Evolutionary conservation across 176 grass and related monocot species (phyloP).

Genomic region (Hordeum vulgare): DNA sequence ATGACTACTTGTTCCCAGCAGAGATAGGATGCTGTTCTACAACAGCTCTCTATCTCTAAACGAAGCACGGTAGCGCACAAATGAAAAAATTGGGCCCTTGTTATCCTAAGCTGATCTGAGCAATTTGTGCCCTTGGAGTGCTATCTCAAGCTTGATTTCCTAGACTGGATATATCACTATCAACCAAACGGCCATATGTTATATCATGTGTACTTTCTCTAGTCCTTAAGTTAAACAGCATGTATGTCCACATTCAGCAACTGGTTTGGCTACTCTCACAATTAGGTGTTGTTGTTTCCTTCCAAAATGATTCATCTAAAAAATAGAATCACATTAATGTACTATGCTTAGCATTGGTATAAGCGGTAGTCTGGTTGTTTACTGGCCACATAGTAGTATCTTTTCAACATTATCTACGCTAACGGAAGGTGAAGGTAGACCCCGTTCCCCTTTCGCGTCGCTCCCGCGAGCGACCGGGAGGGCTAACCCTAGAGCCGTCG

Average conservation of each 20-base stretch:
- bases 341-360: too few species aligned
- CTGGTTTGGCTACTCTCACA: not conserved
- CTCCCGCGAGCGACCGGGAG: too few species aligned
- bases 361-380: not conserved
- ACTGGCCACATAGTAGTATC: not conserved
- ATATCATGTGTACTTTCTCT: not conserved
- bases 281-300: too few species aligned
- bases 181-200: not conserved
- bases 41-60: not conserved
- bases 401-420: not conserved
- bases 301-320: too few species aligned
- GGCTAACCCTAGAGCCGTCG: too few species aligned
- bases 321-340: too few species aligned
- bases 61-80: not conserved
- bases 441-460: too few species aligned
- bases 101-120: not conserved
- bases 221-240: not conserved
- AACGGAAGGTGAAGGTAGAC: not conserved
- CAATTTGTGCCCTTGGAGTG: too few species aligned
- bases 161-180: not conserved
- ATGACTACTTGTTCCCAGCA: not conserved
- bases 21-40: not conserved
- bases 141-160: not conserved
- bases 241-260: not conserved
- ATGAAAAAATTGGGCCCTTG: not conserved